These are phyloP conservation scores for Glaciozyma martinii DNA, from an alignment of 768 basidiomycete genomes.

Conservation along the genomic window DNA sequence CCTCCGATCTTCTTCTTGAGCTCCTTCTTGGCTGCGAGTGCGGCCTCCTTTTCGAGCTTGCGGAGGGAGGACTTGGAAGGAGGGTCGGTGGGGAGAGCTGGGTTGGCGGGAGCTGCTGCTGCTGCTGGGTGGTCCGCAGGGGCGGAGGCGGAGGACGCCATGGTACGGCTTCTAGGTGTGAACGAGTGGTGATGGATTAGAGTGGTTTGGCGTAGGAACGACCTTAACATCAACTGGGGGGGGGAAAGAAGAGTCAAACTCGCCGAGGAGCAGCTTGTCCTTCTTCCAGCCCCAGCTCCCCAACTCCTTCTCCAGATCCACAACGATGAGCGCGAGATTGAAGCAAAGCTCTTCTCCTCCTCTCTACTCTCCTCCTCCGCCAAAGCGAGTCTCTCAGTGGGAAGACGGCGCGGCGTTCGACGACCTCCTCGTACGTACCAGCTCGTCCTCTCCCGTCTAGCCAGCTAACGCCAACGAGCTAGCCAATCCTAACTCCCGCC, in stretches of 20 bases:
- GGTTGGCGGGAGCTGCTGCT: not conserved
- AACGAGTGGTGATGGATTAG: not conserved
- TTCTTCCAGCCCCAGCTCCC: not conserved
- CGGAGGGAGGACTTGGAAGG: conserved; percentile 30
- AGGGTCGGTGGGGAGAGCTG: not conserved
- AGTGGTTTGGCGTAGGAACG: not conserved
- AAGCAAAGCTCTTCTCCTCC: not conserved
- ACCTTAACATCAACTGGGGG: not conserved
- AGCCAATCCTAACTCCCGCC: not conserved
- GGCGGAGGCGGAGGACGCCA: conserved; percentile 36
- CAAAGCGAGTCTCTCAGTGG: too few species aligned
- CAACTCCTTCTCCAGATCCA: not conserved
- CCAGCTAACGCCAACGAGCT: not conserved
- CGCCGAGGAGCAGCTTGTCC: not conserved
- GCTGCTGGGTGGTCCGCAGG: conserved; percentile 38
- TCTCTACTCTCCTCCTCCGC: not conserved
- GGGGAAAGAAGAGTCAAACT: too few species aligned
- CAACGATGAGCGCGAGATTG: not conserved
- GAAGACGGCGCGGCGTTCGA: not conserved
- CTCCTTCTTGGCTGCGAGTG: conserved; percentile 10
- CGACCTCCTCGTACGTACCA: not conserved
- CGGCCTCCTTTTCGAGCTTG: conserved; percentile 32
- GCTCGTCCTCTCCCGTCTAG: not conserved
- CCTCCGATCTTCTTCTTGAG: not conserved
- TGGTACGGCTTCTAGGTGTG: not conserved